Percentiles rank a stretch among this genome's conserved stretches.
phyloP scores from a whole-genome alignment of 176 grass and related monocot genomes.

The Neostapfia colusana region DNA sequence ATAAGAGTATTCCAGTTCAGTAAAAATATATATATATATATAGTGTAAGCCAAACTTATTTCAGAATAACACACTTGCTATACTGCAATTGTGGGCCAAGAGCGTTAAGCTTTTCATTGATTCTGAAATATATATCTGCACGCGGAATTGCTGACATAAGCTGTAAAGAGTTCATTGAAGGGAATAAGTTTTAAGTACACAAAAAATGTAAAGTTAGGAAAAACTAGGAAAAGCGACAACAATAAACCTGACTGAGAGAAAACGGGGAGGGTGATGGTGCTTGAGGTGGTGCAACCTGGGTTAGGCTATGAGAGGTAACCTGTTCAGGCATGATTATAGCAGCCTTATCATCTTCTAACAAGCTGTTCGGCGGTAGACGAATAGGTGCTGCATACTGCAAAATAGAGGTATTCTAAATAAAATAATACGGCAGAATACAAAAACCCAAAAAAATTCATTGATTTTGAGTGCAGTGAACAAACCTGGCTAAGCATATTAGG shows the following conservation, averaged over 20 bases:
- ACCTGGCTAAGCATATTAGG: slow-evolving; percentile 79
- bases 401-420: slow-evolving; percentile 38
- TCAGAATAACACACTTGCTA: slow-evolving; percentile 57
- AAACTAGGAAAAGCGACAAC: slow-evolving; percentile 33
- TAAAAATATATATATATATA: slow-evolving; percentile 34
- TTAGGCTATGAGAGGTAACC: slow-evolving; percentile 53
- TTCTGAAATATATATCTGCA: slow-evolving; percentile 80
- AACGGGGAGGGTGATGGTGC: slow-evolving; percentile 66
- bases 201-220: background rate
- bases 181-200: slow-evolving; percentile 28
- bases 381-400: slow-evolving; percentile 72
- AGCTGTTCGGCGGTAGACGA: slow-evolving; percentile 62
- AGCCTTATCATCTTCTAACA: slow-evolving; percentile 88
- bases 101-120: slow-evolving; percentile 88
- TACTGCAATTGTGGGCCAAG: slow-evolving; percentile 77
- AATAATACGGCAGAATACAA: slow-evolving; percentile 3
- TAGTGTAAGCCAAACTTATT: slow-evolving; percentile 7
- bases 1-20: slow-evolving; percentile 19
- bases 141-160: slow-evolving; percentile 84
- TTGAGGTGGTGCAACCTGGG: slow-evolving; percentile 65
- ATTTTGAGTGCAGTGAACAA: slow-evolving; percentile 23
- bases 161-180: slow-evolving; percentile 48
- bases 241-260: slow-evolving; percentile 79
- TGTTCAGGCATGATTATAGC: slow-evolving; percentile 86
- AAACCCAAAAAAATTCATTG: background rate